phyloP scores from a whole-genome alignment of 306 rosid genomes.

The Quillaja saponaria region DNA sequence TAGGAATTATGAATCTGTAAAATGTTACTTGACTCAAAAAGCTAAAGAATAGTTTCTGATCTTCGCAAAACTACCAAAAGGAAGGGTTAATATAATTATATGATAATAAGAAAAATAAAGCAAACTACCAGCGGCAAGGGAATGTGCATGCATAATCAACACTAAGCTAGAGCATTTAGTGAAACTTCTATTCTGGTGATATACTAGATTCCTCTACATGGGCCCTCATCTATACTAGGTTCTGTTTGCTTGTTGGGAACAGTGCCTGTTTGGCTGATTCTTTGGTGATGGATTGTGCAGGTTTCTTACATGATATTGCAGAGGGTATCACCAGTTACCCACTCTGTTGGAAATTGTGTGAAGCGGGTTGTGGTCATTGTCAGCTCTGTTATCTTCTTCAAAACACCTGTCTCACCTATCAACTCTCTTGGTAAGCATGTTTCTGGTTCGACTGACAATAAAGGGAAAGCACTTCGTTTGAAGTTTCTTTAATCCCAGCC shows the following conservation, averaged over 20 bases:
- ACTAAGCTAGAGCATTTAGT: no score
- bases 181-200: no score
- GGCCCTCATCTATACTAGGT: constrained; percentile 1
- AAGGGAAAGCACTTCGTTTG: constrained; percentile 1
- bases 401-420: constrained; percentile 75
- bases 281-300: constrained; percentile 51
- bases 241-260: neutral
- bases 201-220: constrained; percentile 7
- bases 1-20: neutral
- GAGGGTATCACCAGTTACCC: constrained; percentile 96
- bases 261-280: constrained; percentile 4
- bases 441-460: constrained; percentile 21
- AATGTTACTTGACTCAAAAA: no score
- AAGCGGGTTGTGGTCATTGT: constrained; percentile 93
- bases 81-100: no score
- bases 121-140: no score
- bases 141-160: no score
- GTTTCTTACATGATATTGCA: constrained; percentile 92
- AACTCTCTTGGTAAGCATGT: constrained; percentile 70
- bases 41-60: no score
- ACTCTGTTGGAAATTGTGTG: constrained; percentile 88
- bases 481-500: neutral
- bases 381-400: constrained; percentile 93
- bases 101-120: no score
- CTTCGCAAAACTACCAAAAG: no score